Evolutionary conservation across 2,329 filamentous ascomycete genomes (phyloP).

Genomic region (Talaromyces albobiverticillius): DNA sequence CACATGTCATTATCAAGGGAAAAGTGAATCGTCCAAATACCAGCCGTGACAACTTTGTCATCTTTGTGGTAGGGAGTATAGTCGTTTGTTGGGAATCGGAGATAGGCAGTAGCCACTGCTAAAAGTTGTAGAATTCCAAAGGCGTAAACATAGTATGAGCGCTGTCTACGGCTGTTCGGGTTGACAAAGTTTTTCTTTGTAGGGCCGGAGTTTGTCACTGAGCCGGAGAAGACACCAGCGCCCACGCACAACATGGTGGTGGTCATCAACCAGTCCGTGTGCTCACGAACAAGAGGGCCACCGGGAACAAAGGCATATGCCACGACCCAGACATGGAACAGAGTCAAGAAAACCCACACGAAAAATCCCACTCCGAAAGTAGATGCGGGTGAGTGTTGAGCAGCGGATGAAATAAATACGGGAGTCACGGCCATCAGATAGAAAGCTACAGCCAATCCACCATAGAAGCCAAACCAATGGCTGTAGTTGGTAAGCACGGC

Average conservation of each 20-base stretch:
- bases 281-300: constrained; percentile 86
- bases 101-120: constrained; percentile 75
- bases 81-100: constrained; percentile 89
- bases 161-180: constrained; percentile 47
- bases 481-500: constrained; percentile 70
- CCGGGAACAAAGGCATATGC: constrained; percentile 97
- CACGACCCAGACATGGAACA: constrained; percentile 99
- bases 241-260: constrained; percentile 81
- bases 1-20: constrained; percentile 98
- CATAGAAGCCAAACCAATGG: constrained; percentile 89
- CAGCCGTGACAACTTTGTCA: constrained; percentile 83
- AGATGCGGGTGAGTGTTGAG: constrained; percentile 70
- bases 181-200: constrained; percentile 38
- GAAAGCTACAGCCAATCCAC: constrained; percentile 69
- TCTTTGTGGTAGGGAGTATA: constrained; percentile 87
- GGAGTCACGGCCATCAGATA: constrained; percentile 81
- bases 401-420: constrained; percentile 70
- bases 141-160: constrained; percentile 68
- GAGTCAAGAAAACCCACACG: constrained; percentile 85
- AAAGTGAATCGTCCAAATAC: constrained; percentile 99
- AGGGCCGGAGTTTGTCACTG: constrained; percentile 52
- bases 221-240: constrained; percentile 72
- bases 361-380: constrained; percentile 89
- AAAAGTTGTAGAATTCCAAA: constrained; percentile 75
- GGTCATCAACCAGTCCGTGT: constrained; percentile 93